These are phyloP conservation scores for Ormosia semicastrata DNA, from an alignment of 306 rosid species.

Conservation along the genomic window DNA sequence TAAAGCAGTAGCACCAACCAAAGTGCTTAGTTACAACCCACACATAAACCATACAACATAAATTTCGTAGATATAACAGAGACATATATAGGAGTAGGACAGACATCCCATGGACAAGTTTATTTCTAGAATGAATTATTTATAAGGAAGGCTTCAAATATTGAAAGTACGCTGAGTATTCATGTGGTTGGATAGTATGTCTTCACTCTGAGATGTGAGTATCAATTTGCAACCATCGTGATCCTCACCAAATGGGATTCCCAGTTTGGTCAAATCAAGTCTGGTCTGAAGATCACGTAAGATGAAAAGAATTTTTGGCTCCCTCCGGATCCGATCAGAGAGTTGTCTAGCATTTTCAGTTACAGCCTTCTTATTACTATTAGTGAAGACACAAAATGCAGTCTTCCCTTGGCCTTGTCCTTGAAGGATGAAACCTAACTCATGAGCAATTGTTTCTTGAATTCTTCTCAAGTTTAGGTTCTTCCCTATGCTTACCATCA, in stretches of 20 bases:
- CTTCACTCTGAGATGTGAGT: neutral
- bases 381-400: neutral
- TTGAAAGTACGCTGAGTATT: neutral
- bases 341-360: neutral
- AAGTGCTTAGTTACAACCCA: neutral
- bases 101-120: neutral
- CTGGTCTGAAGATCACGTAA: neutral
- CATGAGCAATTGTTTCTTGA: neutral
- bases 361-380: neutral
- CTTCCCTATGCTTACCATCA: neutral
- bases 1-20: no score
- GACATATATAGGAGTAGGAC: no score
- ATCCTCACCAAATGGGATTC: neutral
- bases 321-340: neutral
- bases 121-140: neutral
- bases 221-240: neutral
- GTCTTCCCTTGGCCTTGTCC: neutral
- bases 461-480: neutral
- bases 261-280: neutral
- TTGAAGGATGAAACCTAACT: neutral
- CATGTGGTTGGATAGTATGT: neutral
- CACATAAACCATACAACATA: neutral
- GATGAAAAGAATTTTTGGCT: neutral
- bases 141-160: neutral
- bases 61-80: neutral